Evolutionary conservation across 306 rosid genomes (phyloP).

Genomic region (Prosopis cineraria): DNA sequence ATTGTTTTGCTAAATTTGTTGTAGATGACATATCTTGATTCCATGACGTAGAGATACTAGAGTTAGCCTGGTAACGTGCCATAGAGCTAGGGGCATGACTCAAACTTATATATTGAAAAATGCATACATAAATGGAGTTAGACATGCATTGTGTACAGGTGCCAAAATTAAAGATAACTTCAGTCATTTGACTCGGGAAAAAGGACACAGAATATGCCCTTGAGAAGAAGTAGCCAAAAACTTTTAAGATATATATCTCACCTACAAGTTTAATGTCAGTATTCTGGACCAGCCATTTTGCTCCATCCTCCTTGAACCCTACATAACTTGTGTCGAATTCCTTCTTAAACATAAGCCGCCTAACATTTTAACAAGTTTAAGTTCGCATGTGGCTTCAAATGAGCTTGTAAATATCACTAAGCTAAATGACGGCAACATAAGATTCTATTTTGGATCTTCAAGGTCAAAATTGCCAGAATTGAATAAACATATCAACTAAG

Average conservation of each 20-base stretch:
- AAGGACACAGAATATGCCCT: slow-evolving; percentile 2
- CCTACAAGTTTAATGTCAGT: slow-evolving; percentile 92
- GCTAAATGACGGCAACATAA: slow-evolving; percentile 3
- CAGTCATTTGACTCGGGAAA: not conserved
- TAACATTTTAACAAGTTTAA: slow-evolving; percentile 46
- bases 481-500: slow-evolving; percentile 8
- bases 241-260: slow-evolving; percentile 39
- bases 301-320: slow-evolving; percentile 90
- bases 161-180: slow-evolving; percentile 9
- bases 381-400: slow-evolving; percentile 27
- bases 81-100: not conserved
- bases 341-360: slow-evolving; percentile 83
- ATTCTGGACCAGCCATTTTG: slow-evolving; percentile 88
- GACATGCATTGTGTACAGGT: not conserved
- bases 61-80: not conserved
- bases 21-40: not conserved
- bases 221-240: slow-evolving; percentile 26
- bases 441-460: slow-evolving; percentile 8
- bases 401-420: slow-evolving; percentile 19
- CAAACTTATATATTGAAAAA: not conserved
- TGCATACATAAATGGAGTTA: not conserved
- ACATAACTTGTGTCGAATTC: slow-evolving; percentile 73
- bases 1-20: not conserved
- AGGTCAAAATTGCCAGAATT: slow-evolving; percentile 25
- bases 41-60: not conserved